phyloP scores from a whole-genome alignment of 768 basidiomycete species.

The Obba rivulosa region DNA sequence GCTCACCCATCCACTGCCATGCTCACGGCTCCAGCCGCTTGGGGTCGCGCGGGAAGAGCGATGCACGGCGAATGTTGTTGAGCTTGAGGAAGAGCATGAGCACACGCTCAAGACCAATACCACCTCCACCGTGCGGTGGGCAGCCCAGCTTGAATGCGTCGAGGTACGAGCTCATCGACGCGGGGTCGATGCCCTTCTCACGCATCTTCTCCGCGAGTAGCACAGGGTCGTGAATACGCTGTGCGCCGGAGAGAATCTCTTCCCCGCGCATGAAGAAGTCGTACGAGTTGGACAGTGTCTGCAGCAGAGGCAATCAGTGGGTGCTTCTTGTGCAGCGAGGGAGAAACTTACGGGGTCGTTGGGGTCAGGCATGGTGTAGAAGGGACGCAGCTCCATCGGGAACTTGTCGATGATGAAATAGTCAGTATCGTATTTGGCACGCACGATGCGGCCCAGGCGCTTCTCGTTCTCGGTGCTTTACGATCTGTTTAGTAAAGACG shows the following conservation, averaged over 20 bases:
- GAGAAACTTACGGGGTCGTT: conserved; percentile 64
- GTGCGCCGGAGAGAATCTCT: conserved; percentile 97
- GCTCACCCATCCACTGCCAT: neutral
- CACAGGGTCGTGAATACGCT: conserved; percentile 89
- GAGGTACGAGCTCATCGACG: conserved; percentile 86
- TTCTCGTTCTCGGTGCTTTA: conserved; percentile 92
- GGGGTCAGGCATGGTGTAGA: conserved; percentile 99
- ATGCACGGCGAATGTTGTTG: conserved; percentile 90
- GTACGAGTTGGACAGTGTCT: conserved; percentile 95
- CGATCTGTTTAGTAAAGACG: neutral
- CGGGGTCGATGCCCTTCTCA: conserved; percentile 83
- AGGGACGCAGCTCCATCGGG: conserved; percentile 91
- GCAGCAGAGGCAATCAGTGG: neutral
- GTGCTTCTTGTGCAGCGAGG: neutral
- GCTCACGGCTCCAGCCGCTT: conserved; percentile 83
- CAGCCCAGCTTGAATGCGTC: conserved; percentile 95
- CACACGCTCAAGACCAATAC: conserved; percentile 92
- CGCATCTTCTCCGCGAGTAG: conserved; percentile 84
- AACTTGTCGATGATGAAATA: conserved; percentile 99
- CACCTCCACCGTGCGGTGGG: conserved; percentile 94
- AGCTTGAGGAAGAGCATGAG: conserved; percentile 97
- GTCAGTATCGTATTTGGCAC: conserved; percentile 92
- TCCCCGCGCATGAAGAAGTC: conserved; percentile 99
- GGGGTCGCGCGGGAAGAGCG: conserved; percentile 95
- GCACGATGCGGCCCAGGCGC: conserved; percentile 83